Evolutionary conservation across 225 moss, liverwort and hornwort genomes (phyloP), one percentile per base, ranked within the genome.

Genomic region (Polytrichum formosum): DNA sequence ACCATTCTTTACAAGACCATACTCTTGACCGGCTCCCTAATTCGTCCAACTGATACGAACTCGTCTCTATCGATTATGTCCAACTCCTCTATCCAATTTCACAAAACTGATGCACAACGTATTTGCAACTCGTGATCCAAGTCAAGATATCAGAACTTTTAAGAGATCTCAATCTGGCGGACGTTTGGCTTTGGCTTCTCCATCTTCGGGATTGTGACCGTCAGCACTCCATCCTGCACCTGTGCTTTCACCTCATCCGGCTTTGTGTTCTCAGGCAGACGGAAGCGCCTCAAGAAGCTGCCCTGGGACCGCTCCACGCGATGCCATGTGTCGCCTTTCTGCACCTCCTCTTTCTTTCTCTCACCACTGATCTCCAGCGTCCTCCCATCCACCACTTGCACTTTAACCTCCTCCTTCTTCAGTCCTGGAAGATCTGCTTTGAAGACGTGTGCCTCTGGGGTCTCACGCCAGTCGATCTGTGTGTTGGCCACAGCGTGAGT

Each of bases 171-270:
- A 28, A 84, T 56, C 61, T 78, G 70, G 61, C 81, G 78, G 67
- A 67, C 67, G 16, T 78, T 75, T 5, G 77, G 81, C 73, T 81
- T 78, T 5, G 84, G 78, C 54, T 84, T 68, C 82, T 64, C 63
- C 10, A 82, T 6, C 64, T 90, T 90, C 6, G 85, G 88, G 28
- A 90, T 79, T 5, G 88, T 90, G 13, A 90, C 88, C 2, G 82
- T 83, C 13, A 90, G 26, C 1, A 90, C 88, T 6, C 90, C 90
- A 66, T 85, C 80, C 65, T 61, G 26, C 54, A 90, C 82, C 67
- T 78, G 82, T 54, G 87, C 90, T 31, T 77, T 77, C n/a, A 85
- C 75, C 25, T 80, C 80, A 1, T 90, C 69, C 4, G 59, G 8
- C 27, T 81, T 78, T 0, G 74, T 29, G 35, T 85, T 82, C 28